A percentile compares a stretch with the other conserved stretches of the same genome.
Evolutionary conservation across 2,329 filamentous ascomycete genomes (phyloP).

Genomic region (Cladosporium phlei): DNA sequence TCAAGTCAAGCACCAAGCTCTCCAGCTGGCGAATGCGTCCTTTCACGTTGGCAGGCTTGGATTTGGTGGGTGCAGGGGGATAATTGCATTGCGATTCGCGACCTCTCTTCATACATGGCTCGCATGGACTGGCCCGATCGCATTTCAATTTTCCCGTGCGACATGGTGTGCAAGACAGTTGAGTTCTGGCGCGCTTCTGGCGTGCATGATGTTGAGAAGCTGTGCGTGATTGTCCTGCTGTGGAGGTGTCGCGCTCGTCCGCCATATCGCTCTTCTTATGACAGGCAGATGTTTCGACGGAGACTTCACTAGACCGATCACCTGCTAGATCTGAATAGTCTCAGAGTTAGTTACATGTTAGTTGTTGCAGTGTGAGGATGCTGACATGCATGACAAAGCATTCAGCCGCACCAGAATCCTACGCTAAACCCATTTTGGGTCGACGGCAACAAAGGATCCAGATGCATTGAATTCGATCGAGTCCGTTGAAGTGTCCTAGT

Average conservation of each 20-base stretch:
- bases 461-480: too few relatives aligned
- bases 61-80: constrained; percentile 29
- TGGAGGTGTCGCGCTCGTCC: neutral
- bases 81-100: constrained; percentile 30
- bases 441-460: too few relatives aligned
- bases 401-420: neutral
- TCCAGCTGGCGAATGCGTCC: constrained; percentile 33
- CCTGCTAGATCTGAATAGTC: too few relatives aligned
- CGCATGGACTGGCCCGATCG: constrained; percentile 33
- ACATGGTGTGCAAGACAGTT: constrained; percentile 34
- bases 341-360: too few relatives aligned
- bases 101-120: constrained; percentile 35
- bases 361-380: too few relatives aligned
- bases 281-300: too few relatives aligned
- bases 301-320: too few relatives aligned
- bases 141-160: constrained; percentile 35
- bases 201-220: constrained; percentile 21
- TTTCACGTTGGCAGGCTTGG: constrained; percentile 32
- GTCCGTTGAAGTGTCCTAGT: too few relatives aligned
- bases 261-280: constrained; percentile 2
- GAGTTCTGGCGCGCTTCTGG: constrained; percentile 34
- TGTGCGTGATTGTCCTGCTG: neutral
- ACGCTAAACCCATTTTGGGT: neutral
- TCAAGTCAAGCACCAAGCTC: constrained; percentile 32
- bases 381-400: neutral